A percentile compares a stretch with the other conserved stretches of the same genome.
Conservation (phyloP, 176 grass and related monocot species). For the Aechmea fasciata region DNA sequence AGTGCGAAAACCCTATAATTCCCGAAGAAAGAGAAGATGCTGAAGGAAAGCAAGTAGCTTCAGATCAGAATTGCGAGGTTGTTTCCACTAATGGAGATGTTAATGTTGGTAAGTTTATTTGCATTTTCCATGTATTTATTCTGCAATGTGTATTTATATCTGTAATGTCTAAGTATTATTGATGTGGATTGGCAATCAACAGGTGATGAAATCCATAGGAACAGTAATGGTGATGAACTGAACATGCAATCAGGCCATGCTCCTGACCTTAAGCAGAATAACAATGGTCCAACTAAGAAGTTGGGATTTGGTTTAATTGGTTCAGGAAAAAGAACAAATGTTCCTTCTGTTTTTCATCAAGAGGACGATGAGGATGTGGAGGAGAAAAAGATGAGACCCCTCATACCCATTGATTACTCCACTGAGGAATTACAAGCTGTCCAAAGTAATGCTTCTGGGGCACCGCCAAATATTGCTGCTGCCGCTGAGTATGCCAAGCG, state of each 20-base stretch:
- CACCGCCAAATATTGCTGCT: conserved; percentile 49
- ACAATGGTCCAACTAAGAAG: conserved; percentile 56
- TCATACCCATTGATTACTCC: conserved; percentile 96
- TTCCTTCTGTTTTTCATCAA: conserved; percentile 85
- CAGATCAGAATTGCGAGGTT: conserved; percentile 23
- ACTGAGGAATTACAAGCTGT: conserved; percentile 82
- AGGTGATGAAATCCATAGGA: conserved; percentile 42
- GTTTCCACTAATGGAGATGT: conserved; percentile 26
- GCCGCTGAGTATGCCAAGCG: conserved; percentile 89
- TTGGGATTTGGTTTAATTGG: conserved; percentile 87
- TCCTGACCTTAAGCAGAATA: conserved; percentile 56
- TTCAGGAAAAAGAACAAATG: conserved; percentile 70
- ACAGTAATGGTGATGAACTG: conserved; percentile 30
- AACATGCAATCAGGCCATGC: conserved; percentile 18
- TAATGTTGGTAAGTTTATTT: conserved; percentile 32
- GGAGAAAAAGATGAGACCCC: conserved; percentile 72
- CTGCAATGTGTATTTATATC: background rate
- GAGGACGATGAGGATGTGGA: conserved; percentile 66
- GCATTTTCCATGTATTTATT: background rate
- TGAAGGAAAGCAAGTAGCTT: conserved; percentile 32
- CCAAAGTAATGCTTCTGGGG: conserved; percentile 41
- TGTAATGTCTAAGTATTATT: background rate
- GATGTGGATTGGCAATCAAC: conserved; percentile 18
- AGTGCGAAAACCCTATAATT: conserved; percentile 31
- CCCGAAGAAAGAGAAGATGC: conserved; percentile 34